Evolutionary conservation across 2,329 filamentous ascomycete species (phyloP).

Genomic region (Diaporthe humulicola): DNA sequence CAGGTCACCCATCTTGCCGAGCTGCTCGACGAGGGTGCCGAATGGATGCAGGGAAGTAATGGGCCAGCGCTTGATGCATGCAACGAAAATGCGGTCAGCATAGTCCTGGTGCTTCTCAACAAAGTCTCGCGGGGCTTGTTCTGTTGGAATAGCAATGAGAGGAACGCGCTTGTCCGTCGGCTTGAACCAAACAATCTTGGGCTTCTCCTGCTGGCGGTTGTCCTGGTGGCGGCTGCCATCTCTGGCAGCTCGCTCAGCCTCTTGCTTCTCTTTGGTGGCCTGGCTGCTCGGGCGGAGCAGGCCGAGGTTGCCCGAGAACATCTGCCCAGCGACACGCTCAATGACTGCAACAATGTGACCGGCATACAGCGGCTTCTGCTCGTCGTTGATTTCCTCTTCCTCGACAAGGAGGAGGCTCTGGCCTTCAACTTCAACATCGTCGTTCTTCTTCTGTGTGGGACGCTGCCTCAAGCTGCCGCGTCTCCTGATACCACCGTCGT

Average conservation of each 20-base stretch:
- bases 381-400: slow-evolving; percentile 98
- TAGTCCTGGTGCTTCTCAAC: slow-evolving; percentile 99
- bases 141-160: slow-evolving; percentile 96
- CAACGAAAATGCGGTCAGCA: slow-evolving; percentile 97
- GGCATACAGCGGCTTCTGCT: slow-evolving; percentile 96
- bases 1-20: slow-evolving; percentile 96
- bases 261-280: slow-evolving; percentile 99
- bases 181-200: slow-evolving; percentile 99
- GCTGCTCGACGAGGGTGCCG: slow-evolving; percentile 95
- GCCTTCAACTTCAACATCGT: slow-evolving; percentile 98
- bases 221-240: slow-evolving; percentile 86
- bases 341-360: slow-evolving; percentile 98
- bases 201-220: slow-evolving; percentile 91
- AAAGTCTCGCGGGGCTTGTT: slow-evolving; percentile 97
- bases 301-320: slow-evolving; percentile 98
- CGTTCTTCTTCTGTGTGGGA: slow-evolving; percentile 99
- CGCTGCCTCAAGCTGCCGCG: slow-evolving; percentile 96
- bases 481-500: slow-evolving; percentile 89
- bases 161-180: slow-evolving; percentile 99
- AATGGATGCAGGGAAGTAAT: slow-evolving; percentile 99
- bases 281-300: slow-evolving; percentile 96
- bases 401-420: slow-evolving; percentile 97
- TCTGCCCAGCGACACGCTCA: slow-evolving; percentile 96
- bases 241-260: slow-evolving; percentile 92
- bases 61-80: slow-evolving; percentile 99